Base-by-base conservation (phyloP, 805 yeast species). In the Ogataea pilisensis region DNA sequence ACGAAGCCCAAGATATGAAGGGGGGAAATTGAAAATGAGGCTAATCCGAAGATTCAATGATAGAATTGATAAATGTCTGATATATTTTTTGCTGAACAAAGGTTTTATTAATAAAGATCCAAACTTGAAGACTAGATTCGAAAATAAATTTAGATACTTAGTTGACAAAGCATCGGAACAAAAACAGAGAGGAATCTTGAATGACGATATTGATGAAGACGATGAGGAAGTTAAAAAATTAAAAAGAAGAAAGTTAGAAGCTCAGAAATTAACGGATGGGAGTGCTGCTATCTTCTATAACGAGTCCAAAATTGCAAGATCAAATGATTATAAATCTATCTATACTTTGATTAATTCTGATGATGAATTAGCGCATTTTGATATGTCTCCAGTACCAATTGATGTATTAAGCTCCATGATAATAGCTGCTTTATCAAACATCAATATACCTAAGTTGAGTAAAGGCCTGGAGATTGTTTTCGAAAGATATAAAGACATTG, bases 381-480 rank as follows among this genome's bases (percentile, higher is more conserved):
- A 91, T 58, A 75, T 87, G 41, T 70, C 86, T 2, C 65, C 76
- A 8, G 65, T 93, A 7, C 83, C 93, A 5, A 74, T 73, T 18
- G 77, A 78, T 37, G 69, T 83, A 1, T 72, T 89, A 41, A 73
- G 72, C 18, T 72, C 76, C 34, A 81, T 82, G 73, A 86, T 82
- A 13, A 66, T 76, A 41, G 74, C 76, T 2, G 88, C 95, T 0
- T 66, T 93, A 41, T 66, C 71, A 14, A 73, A 73, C 32, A 75
- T 77, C 0, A 74, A 76, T 36, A 64, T 72, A 0, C 66, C 67
- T 3, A 73, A 70, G 43, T 67, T 91, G 20, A 68, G 77, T 13
- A 75, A 78, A 39, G 95, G 87, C 2, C 64, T 89, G 43, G 76
- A 77, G n/a, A 78, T 86, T 31, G 75, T 87, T 5, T 70, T 78